Base-by-base conservation (phyloP, 2,329 filamentous ascomycete species). In the Fusarium algeriense region DNA sequence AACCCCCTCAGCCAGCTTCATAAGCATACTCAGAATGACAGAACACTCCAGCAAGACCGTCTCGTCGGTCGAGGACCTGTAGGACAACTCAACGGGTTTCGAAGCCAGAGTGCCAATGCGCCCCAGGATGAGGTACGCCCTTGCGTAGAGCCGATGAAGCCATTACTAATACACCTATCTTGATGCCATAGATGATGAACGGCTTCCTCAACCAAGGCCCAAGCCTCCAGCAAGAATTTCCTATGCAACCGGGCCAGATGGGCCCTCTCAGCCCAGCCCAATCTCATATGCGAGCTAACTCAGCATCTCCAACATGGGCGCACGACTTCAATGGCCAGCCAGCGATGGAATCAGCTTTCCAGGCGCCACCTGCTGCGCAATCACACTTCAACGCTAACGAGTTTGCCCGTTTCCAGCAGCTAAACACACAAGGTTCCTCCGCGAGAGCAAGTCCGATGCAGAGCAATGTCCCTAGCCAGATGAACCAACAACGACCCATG, bases 1-100 rank as follows among this genome's bases (percentile, higher is more conserved):
- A 99, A 99, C 82, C 96, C 97, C 63, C 90, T 99, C 77, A 95
- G 93, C 80, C 96, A 98, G 86, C 97, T 99, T 81, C 94, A 95
- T 72, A 99, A 99, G 83, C 95, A 98, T 82, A 93, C 96, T 62
- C 93, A 97, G 79, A 94, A 97, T 87, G 96, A 99, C 85, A 97
- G 95, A 83, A 96, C 93, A 63, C 85, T 98, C 63, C 96, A 98
- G 83, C 89, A 95, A 77, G 96, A 99, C 82, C 90, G 96, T 65
- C 86, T 98, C 68, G 91, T 93, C 66, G 93, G 93, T 69, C 86
- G 91, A 73, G 91, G 90, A 1, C 91, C 93, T 1, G 90, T 88
- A 45, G 91, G 88, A 11, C 85, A 92, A 77, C 87, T 93, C 77
- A 92, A 93, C 79, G 89, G 92, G 76, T 95, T 97, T 85, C 89